Percentiles rank a stretch among this genome's conserved stretches.
Conservation (phyloP, 805 yeast species). For the Metschnikowia kunwiensis region DNA sequence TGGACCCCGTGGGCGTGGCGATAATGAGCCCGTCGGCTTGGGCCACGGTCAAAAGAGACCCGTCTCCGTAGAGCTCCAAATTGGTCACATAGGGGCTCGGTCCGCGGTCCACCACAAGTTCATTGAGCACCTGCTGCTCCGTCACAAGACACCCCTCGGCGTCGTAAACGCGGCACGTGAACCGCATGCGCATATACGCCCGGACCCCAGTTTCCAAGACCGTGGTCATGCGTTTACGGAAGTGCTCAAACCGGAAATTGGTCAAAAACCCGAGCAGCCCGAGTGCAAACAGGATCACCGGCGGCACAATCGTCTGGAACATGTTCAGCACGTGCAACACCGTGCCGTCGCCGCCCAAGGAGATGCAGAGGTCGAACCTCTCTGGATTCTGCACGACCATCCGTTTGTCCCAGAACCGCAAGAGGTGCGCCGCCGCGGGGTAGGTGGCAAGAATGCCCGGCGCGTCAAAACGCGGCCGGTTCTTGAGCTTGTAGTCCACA, state of each 20-base stretch:
- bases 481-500: constrained; percentile 67
- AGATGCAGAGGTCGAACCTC: constrained; percentile 41
- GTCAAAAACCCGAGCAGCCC: constrained; percentile 54
- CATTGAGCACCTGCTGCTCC: constrained; percentile 81
- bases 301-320: constrained; percentile 46
- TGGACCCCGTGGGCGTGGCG: constrained; percentile 95
- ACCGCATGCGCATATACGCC: constrained; percentile 80
- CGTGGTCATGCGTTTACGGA: constrained; percentile 52
- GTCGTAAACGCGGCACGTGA: constrained; percentile 69
- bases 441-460: constrained; percentile 47
- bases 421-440: constrained; percentile 42
- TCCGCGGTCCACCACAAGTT: constrained; percentile 87
- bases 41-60: constrained; percentile 77
- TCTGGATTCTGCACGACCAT: constrained; percentile 47
- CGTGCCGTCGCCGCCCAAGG: constrained; percentile 48
- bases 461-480: constrained; percentile 62
- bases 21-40: constrained; percentile 93
- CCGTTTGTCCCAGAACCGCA: constrained; percentile 69
- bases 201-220: constrained; percentile 69
- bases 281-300: constrained; percentile 43
- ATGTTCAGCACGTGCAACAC: constrained; percentile 42
- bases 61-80: constrained; percentile 87
- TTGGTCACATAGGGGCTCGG: constrained; percentile 90
- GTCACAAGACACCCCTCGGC: constrained; percentile 52
- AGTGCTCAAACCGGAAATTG: constrained; percentile 75